These are phyloP conservation scores for Mycena belliarum DNA, from an alignment of 768 basidiomycete species.

Conservation along the genomic window DNA sequence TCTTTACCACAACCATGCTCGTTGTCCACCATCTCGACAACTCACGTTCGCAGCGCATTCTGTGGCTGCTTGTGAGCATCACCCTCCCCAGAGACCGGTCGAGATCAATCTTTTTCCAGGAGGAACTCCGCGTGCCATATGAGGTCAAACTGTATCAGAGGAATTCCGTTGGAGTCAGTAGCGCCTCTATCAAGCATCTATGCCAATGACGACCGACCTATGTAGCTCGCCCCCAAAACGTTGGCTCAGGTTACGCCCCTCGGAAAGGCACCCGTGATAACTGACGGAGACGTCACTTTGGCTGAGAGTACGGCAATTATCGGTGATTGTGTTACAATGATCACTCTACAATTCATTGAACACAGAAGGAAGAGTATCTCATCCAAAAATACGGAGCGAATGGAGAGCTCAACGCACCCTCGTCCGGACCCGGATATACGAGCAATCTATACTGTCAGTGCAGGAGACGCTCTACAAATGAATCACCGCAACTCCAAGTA, in stretches of 20 bases:
- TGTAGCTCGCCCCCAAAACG: conserved; percentile 5
- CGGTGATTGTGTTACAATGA: conserved; percentile 27
- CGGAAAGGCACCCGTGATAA: conserved; percentile 49
- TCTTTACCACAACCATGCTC: conserved; percentile 7
- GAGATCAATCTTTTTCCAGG: conserved; percentile 31
- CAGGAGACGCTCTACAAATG: neutral
- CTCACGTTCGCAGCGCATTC: conserved; percentile 50
- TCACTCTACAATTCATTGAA: neutral
- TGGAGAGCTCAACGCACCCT: conserved; percentile 33
- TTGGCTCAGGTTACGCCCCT: conserved; percentile 36
- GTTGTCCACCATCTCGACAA: conserved; percentile 47
- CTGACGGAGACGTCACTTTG: conserved; percentile 44
- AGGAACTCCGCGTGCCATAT: conserved; percentile 51
- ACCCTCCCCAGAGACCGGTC: neutral
- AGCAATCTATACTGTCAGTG: conserved; percentile 41
- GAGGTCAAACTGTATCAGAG: conserved; percentile 44
- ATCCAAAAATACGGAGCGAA: conserved; percentile 33
- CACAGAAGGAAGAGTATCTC: conserved; percentile 38
- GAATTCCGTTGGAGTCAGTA: conserved; percentile 5
- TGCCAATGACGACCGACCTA: neutral
- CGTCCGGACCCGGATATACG: conserved; percentile 31
- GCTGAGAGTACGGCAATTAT: conserved; percentile 43
- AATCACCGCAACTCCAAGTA: neutral
- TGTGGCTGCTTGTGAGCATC: conserved; percentile 43
- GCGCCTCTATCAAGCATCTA: neutral